Evolutionary conservation across 1,139 yeast species (phyloP).

Genomic region (Zygoascus sp.): DNA sequence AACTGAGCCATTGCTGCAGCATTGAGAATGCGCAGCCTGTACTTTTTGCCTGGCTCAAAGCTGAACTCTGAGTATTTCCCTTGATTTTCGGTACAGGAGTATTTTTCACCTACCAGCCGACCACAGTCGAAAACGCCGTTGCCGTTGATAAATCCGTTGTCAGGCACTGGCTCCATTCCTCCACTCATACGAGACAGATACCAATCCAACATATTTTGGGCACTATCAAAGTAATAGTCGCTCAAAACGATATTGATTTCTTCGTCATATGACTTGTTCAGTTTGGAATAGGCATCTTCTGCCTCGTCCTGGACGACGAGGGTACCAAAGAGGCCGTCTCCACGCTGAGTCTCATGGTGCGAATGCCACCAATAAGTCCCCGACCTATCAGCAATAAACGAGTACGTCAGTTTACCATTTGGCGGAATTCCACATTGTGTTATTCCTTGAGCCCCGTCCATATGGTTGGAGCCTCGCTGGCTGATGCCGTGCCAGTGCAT

Average conservation of each 20-base stretch:
- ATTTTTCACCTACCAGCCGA: slow-evolving; percentile 36
- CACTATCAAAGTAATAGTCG: slow-evolving; percentile 71
- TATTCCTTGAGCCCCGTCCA: slow-evolving; percentile 81
- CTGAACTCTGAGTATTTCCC: slow-evolving; percentile 11
- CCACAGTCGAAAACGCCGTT: slow-evolving; percentile 22
- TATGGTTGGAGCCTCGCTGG: slow-evolving; percentile 58
- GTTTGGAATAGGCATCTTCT: slow-evolving; percentile 3
- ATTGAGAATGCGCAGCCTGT: slow-evolving; percentile 32
- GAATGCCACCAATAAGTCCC: slow-evolving; percentile 91
- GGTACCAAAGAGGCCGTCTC: slow-evolving; percentile 80
- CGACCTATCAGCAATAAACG: slow-evolving; percentile 70
- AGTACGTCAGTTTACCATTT: slow-evolving; percentile 56
- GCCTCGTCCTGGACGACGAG: slow-evolving; percentile 47
- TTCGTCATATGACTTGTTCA: slow-evolving; percentile 52
- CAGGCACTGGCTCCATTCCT: slow-evolving; percentile 89
- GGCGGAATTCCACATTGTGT: slow-evolving; percentile 82
- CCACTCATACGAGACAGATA: slow-evolving; percentile 67
- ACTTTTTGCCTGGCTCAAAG: slow-evolving; percentile 18
- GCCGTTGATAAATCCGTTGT: slow-evolving; percentile 42
- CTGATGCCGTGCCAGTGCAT: slow-evolving; percentile 83
- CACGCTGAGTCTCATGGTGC: slow-evolving; percentile 70
- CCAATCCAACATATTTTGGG: slow-evolving; percentile 47
- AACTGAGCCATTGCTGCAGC: slow-evolving; percentile 31
- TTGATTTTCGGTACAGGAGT: slow-evolving; percentile 18
- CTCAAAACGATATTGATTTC: slow-evolving; percentile 57